Percentiles rank a stretch among this genome's conserved stretches.
Evolutionary conservation across 495 filamentous ascomycete species (phyloP).

Genomic region (Aspergillus conjunctus): DNA sequence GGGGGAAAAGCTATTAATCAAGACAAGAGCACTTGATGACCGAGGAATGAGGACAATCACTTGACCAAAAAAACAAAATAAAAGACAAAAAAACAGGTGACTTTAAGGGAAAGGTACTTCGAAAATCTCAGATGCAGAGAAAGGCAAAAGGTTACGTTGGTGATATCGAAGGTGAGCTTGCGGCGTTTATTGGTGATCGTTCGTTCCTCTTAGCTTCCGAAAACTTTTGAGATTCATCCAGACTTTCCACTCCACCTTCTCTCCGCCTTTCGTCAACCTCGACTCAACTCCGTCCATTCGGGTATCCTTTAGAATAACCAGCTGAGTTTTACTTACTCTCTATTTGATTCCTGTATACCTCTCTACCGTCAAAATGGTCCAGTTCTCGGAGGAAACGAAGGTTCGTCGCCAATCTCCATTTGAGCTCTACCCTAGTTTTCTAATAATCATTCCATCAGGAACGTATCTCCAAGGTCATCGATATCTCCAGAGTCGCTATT

Average conservation of each 20-base stretch:
- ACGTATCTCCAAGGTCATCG: conserved; percentile 92
- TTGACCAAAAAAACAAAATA: no score
- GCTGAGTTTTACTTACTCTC: not conserved
- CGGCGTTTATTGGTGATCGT: conserved; percentile 21
- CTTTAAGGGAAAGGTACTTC: no score
- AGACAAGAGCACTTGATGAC: not conserved
- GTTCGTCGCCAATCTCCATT: conserved; percentile 46
- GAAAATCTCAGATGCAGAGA: not conserved
- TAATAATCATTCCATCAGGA: conserved; percentile 58
- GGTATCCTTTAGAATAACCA: not conserved
- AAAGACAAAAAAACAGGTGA: not conserved
- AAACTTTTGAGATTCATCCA: conserved; percentile 39
- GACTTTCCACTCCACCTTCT: conserved; percentile 21
- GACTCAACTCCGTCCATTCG: conserved; percentile 2
- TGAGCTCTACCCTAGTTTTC: not conserved
- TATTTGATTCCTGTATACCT: not conserved
- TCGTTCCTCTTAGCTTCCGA: conserved; percentile 26
- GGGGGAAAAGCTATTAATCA: not conserved
- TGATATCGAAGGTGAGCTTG: conserved; percentile 3
- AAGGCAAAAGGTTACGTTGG: not conserved
- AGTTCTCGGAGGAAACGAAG: conserved; percentile 97
- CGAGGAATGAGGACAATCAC: no score
- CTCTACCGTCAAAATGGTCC: conserved; percentile 61
- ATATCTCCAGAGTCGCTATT: conserved; percentile 90
- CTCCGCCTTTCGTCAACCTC: conserved; percentile 20